Conservation (phyloP, 1,284 basidiomycete species). For the Heterobasidion parviporum region DNA sequence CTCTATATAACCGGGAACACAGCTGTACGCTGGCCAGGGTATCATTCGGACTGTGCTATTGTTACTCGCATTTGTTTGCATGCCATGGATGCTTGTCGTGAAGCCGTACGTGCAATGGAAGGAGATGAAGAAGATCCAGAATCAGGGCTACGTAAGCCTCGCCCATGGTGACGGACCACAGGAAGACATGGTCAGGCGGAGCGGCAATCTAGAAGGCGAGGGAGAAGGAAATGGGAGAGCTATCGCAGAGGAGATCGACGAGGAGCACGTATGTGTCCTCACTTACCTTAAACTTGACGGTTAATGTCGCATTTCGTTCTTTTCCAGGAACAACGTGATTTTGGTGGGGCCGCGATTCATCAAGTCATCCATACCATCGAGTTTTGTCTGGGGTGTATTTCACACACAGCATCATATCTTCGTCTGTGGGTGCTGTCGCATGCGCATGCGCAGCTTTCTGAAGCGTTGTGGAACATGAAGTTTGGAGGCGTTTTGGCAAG, state of each 20-base stretch:
- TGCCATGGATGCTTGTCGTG: slow-evolving; percentile 90
- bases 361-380: slow-evolving; percentile 98
- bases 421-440: slow-evolving; percentile 98
- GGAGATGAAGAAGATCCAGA: slow-evolving; percentile 82
- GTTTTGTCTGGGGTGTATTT: slow-evolving; percentile 97
- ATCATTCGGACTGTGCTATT: slow-evolving; percentile 80
- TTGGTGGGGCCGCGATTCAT: slow-evolving; percentile 93
- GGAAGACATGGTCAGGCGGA: slow-evolving; percentile 26
- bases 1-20: slow-evolving; percentile 48
- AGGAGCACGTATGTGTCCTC: slow-evolving; percentile 46
- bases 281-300: slow-evolving; percentile 35
- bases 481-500: slow-evolving; percentile 53
- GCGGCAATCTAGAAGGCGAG: slow-evolving; percentile 68
- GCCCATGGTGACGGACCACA: slow-evolving; percentile 23
- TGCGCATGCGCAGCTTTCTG: slow-evolving; percentile 95
- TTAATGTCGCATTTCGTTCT: slow-evolving; percentile 5
- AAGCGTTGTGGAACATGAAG: slow-evolving; percentile 90
- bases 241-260: slow-evolving; percentile 61
- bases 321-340: slow-evolving; percentile 71
- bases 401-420: slow-evolving; percentile 98
- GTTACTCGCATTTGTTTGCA: slow-evolving; percentile 78
- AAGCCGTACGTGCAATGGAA: slow-evolving; percentile 95
- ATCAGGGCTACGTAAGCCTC: slow-evolving; percentile 78
- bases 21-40: slow-evolving; percentile 81
- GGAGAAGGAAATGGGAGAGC: slow-evolving; percentile 80